phyloP scores from a whole-genome alignment of 2,329 filamentous ascomycete genomes.

The Colletotrichum zoysiae region DNA sequence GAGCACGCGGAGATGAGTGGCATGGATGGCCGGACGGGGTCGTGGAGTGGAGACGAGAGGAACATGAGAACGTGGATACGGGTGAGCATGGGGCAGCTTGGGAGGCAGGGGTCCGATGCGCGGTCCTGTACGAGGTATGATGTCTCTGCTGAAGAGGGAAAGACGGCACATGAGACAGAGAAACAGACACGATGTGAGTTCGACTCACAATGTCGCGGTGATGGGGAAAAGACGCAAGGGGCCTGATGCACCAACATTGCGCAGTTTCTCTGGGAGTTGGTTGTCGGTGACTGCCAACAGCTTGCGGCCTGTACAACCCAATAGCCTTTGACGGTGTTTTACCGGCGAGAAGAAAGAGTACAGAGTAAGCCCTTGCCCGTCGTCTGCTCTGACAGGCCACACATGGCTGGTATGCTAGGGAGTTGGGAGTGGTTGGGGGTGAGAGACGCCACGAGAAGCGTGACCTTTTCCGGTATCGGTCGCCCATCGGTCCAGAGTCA shows the following conservation, averaged over 20 bases:
- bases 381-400: not conserved
- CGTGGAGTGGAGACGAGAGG: conserved; percentile 3
- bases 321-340: not conserved
- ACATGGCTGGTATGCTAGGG: conserved; percentile 2
- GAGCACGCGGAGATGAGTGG: conserved; percentile 25
- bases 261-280: not conserved
- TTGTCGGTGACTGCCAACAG: not conserved
- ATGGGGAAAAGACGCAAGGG: not conserved
- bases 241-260: not conserved
- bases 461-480: conserved; percentile 34
- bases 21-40: conserved; percentile 3
- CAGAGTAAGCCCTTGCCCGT: not conserved
- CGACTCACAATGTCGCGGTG: no score
- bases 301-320: not conserved
- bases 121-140: conserved; percentile 12
- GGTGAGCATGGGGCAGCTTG: not conserved
- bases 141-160: not conserved
- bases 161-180: not conserved
- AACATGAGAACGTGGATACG: conserved; percentile 2
- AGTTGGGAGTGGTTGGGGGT: conserved; percentile 21
- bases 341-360: not conserved
- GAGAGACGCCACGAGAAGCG: conserved; percentile 13
- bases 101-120: not conserved
- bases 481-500: conserved; percentile 13
- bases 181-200: not conserved